Evolutionary conservation across 305 asterid species (phyloP).

Genomic region (Fraxinus velutina): DNA sequence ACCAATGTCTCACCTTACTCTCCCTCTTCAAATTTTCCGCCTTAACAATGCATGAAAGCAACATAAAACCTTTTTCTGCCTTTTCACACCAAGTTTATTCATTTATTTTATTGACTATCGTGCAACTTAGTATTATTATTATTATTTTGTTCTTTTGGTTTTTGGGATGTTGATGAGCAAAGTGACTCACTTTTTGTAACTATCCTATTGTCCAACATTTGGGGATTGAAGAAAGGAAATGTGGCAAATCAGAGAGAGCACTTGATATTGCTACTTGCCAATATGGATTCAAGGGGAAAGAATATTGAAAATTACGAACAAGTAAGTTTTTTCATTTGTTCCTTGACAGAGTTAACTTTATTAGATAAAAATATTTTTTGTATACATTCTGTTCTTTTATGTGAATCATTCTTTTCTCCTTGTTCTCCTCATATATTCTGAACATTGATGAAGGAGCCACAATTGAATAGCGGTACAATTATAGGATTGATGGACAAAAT

Average conservation of each 20-base stretch:
- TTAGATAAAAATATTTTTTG: slow-evolving; percentile 1
- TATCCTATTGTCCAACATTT: slow-evolving; percentile 24
- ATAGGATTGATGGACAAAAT: slow-evolving; percentile 59
- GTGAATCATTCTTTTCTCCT: slow-evolving; percentile 7
- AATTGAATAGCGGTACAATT: slow-evolving; percentile 66
- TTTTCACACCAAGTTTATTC: neutral
- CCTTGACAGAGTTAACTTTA: slow-evolving; percentile 18
- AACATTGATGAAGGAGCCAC: slow-evolving; percentile 34
- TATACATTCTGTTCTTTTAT: slow-evolving; percentile 5
- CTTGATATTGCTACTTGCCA: slow-evolving; percentile 89
- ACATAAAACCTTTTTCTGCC: neutral
- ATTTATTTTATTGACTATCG: slow-evolving; percentile 4
- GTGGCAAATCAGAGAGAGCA: slow-evolving; percentile 98
- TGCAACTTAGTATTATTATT: neutral
- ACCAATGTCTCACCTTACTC: neutral
- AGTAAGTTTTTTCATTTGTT: slow-evolving; percentile 38
- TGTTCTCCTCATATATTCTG: slow-evolving; percentile 21
- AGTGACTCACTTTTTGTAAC: slow-evolving; percentile 30
- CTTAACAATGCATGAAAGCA: neutral
- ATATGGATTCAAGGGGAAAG: slow-evolving; percentile 77
- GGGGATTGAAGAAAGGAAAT: slow-evolving; percentile 83
- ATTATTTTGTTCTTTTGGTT: neutral
- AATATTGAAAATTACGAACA: slow-evolving; percentile 48
- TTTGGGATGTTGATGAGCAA: slow-evolving; percentile 10
- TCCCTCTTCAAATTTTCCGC: neutral